These are phyloP conservation scores for Aspergillus nomiae DNA, from an alignment of 2,329 filamentous ascomycete species.

Conservation along the genomic window DNA sequence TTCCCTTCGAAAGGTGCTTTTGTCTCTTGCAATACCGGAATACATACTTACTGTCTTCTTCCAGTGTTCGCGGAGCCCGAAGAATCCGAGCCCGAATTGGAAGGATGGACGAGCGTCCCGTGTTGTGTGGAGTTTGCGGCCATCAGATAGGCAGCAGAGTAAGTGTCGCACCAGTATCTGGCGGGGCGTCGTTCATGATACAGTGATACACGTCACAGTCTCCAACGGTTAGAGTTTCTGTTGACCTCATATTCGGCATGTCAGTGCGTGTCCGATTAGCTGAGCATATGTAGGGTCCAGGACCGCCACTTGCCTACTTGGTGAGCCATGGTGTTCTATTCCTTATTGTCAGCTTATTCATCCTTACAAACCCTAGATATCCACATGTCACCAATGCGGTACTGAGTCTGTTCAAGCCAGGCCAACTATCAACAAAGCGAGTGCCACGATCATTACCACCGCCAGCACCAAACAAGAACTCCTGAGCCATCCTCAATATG, in stretches of 20 bases:
- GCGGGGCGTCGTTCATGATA: background rate
- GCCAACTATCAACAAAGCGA: background rate
- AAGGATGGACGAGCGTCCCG: background rate
- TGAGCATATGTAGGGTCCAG: background rate
- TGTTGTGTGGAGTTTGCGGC: background rate
- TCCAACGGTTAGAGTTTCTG: background rate
- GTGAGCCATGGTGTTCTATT: too few species aligned
- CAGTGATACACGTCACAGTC: background rate
- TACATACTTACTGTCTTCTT: too few species aligned
- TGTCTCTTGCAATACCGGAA: too few species aligned
- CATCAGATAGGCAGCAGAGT: background rate
- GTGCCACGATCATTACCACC: background rate
- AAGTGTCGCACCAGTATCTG: background rate
- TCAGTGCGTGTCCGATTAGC: background rate
- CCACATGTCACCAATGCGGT: background rate
- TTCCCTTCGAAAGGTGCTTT: too few species aligned
- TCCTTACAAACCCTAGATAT: background rate
- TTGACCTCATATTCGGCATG: background rate
- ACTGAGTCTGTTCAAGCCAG: background rate
- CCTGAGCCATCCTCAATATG: background rate
- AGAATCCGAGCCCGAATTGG: background rate
- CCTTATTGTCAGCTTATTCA: too few species aligned
- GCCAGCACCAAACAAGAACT: fast-evolving
- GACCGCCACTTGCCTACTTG: background rate
- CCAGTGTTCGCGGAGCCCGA: background rate